phyloP scores from a whole-genome alignment of 1,139 yeast genomes.

The Geotrichum restrictum region DNA sequence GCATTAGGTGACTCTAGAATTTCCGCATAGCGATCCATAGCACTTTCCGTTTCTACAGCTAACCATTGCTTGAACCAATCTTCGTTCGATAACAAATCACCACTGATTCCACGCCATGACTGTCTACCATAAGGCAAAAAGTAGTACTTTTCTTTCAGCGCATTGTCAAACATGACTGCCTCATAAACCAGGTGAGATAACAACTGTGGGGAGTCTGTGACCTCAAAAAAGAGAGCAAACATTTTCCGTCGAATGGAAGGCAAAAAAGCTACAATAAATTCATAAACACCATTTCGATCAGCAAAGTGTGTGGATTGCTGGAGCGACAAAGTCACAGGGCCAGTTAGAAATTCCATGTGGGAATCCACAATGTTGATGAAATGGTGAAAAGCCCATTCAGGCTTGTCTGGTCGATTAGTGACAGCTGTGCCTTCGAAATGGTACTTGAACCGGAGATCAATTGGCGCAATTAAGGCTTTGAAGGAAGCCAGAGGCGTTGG shows the following conservation, averaged over 20 bases:
- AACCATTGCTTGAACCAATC: constrained; percentile 61
- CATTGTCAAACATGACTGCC: constrained; percentile 55
- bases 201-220: constrained; percentile 47
- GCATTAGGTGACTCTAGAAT: constrained; percentile 54
- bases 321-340: constrained; percentile 37
- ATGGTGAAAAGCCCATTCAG: constrained; percentile 73
- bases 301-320: constrained; percentile 31
- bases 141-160: constrained; percentile 50
- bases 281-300: constrained; percentile 41
- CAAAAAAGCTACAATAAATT: constrained; percentile 54
- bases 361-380: constrained; percentile 50
- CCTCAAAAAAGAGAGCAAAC: constrained; percentile 36
- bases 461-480: constrained; percentile 52
- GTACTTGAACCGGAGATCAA: constrained; percentile 60
- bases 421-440: constrained; percentile 63
- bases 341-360: constrained; percentile 42
- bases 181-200: constrained; percentile 62
- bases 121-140: constrained; percentile 49
- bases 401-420: constrained; percentile 68
- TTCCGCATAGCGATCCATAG: constrained; percentile 48
- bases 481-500: constrained; percentile 59
- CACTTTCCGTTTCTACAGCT: constrained; percentile 50
- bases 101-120: constrained; percentile 58
- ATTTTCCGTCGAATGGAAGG: constrained; percentile 52
- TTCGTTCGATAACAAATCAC: constrained; percentile 47